Evolutionary conservation across 78 protist species (phyloP).

Genomic region (Chrysochromulina parva): DNA sequence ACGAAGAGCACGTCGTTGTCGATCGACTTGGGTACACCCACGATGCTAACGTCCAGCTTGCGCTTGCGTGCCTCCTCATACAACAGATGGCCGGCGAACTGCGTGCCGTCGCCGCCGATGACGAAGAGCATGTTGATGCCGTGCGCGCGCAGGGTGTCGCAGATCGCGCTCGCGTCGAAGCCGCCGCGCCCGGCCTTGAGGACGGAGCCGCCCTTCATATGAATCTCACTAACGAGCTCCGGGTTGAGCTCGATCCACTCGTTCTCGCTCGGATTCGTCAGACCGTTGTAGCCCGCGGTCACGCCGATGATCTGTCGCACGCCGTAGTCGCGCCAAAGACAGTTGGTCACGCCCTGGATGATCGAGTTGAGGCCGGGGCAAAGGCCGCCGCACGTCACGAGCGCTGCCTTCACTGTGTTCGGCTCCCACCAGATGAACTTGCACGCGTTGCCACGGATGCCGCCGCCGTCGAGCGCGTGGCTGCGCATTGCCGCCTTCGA

Average conservation of each 20-base stretch:
- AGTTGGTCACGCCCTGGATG: not conserved
- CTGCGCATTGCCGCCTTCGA: not conserved
- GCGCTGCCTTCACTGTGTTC: conserved; percentile 22
- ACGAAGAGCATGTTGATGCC: conserved; percentile 41
- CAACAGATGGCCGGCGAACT: conserved; percentile 37
- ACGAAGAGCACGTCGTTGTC: conserved; percentile 36
- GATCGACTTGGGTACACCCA: conserved; percentile 62
- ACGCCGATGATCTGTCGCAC: not conserved
- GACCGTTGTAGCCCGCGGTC: not conserved
- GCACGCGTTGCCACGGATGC: not conserved
- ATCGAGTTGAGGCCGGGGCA: conserved; percentile 38
- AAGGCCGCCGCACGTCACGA: conserved; percentile 50
- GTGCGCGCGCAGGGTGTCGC: not conserved
- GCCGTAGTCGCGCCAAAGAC: not conserved
- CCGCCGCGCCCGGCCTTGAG: conserved; percentile 67
- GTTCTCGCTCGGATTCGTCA: not conserved
- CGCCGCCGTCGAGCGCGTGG: not conserved
- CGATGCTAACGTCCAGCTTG: not conserved
- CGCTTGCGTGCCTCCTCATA: not conserved
- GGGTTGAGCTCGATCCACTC: not conserved
- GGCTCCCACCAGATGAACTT: not conserved
- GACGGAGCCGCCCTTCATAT: conserved; percentile 55
- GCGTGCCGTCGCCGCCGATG: conserved; percentile 79
- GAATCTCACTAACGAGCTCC: not conserved
- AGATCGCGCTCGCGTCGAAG: not conserved